These are phyloP conservation scores for Chlamydomonas applanata DNA, from an alignment of 139 green algal species.

Conservation along the genomic window DNA sequence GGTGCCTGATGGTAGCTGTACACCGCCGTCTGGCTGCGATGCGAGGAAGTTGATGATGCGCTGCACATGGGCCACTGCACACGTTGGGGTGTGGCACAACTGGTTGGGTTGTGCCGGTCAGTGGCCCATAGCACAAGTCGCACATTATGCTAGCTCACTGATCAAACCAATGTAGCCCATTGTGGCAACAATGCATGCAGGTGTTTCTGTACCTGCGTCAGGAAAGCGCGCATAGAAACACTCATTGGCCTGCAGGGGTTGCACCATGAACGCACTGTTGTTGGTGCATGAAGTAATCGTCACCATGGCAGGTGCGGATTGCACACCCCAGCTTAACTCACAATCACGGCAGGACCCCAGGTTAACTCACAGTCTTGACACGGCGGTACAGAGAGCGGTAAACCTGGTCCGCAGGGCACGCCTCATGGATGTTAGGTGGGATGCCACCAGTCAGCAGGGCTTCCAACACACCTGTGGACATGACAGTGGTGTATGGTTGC, in stretches of 20 bases:
- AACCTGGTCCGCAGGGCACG: conserved; percentile 63
- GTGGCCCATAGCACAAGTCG: no score
- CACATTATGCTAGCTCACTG: no score
- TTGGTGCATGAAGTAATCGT: no score
- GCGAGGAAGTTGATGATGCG: conserved; percentile 73
- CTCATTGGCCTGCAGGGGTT: conserved; percentile 15
- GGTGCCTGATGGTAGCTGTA: conserved; percentile 63
- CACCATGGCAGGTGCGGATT: background rate
- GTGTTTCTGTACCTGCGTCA: conserved; percentile 4
- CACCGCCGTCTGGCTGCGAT: conserved; percentile 49
- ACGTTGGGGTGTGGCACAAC: no score
- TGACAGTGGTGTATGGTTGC: no score
- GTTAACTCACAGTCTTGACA: conserved; percentile 35
- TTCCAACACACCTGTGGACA: conserved; percentile 53
- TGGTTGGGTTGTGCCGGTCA: no score
- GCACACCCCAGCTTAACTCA: background rate
- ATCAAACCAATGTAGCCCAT: no score
- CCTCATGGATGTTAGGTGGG: conserved; percentile 56
- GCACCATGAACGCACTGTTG: no score
- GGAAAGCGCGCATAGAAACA: conserved; percentile 46
- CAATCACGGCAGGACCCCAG: background rate
- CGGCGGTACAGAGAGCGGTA: conserved; percentile 64
- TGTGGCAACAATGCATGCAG: no score
- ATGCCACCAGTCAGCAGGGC: conserved; percentile 79
- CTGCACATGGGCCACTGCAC: conserved; percentile 42